Percentiles rank a stretch among this genome's conserved stretches.
Conservation (phyloP, 2,329 filamentous ascomycete genomes). For the Didymella arachidicola region DNA sequence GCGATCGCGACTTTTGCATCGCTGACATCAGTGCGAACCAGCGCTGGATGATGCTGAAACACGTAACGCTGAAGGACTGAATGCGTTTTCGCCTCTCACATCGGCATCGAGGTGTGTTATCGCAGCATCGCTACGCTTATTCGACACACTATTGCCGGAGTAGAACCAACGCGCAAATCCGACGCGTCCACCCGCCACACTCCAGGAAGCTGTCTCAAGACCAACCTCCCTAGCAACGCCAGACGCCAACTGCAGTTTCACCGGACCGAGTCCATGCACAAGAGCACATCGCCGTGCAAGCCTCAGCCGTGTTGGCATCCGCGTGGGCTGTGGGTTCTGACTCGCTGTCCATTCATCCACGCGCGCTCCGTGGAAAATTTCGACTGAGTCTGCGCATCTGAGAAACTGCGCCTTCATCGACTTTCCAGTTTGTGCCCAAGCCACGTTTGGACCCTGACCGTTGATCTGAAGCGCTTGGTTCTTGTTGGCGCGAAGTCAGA, state of each 20-base stretch:
- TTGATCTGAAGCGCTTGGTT: slow-evolving; percentile 2
- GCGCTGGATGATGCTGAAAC: slow-evolving; percentile 2
- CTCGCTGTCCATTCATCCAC: background rate
- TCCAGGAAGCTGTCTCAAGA: background rate
- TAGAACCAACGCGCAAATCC: background rate
- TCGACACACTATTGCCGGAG: background rate
- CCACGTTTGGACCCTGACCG: slow-evolving; percentile 16
- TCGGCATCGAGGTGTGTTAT: background rate
- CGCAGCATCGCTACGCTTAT: background rate
- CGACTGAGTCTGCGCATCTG: slow-evolving; percentile 7
- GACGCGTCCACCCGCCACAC: background rate
- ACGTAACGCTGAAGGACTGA: background rate
- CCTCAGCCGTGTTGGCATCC: slow-evolving; percentile 5
- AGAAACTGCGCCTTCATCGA: slow-evolving; percentile 16
- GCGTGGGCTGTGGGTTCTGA: background rate
- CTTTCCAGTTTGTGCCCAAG: slow-evolving; percentile 11
- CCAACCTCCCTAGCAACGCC: background rate
- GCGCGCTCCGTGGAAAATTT: background rate
- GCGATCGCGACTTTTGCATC: slow-evolving; percentile 8
- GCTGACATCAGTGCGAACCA: background rate
- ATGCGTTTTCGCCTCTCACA: slow-evolving; percentile 4
- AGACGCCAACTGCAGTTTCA: slow-evolving; percentile 6
- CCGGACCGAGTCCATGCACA: slow-evolving; percentile 9
- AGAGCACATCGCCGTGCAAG: slow-evolving; percentile 4
- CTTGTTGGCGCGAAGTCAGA: background rate